These are phyloP conservation scores for Allium sativum DNA, from an alignment of 106 monocot genomes.

Conservation along the genomic window DNA sequence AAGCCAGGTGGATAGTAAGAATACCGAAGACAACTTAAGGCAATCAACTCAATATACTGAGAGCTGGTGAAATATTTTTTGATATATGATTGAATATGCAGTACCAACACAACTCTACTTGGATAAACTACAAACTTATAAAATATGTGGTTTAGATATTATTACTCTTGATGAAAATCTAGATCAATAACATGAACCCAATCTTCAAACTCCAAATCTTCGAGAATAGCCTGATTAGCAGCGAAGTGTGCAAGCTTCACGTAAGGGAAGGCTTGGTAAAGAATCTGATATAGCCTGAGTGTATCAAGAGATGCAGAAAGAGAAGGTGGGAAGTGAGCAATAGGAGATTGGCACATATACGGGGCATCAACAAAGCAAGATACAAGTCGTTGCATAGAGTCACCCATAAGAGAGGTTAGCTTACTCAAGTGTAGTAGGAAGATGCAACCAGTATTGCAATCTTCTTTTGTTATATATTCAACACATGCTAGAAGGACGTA, in stretches of 20 bases:
- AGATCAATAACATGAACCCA: constrained; percentile 27
- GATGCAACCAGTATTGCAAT: constrained; percentile 18
- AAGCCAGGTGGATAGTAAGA: too few species aligned
- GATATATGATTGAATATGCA: too few species aligned
- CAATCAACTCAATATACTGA: too few species aligned
- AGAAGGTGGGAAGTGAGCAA: background rate
- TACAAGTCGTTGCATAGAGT: constrained; percentile 41
- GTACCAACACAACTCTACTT: too few species aligned
- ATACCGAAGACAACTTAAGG: too few species aligned
- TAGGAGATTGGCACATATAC: constrained; percentile 6
- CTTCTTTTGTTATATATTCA: constrained; percentile 24
- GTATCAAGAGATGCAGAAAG: background rate
- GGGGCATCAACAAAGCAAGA: constrained; percentile 24
- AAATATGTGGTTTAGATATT: too few species aligned
- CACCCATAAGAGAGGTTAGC: constrained; percentile 25
- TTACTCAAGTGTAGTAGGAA: constrained; percentile 24
- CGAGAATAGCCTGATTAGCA: constrained; percentile 42
- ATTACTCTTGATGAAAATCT: constrained; percentile 22
- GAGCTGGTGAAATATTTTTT: too few species aligned
- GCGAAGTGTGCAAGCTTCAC: constrained; percentile 42
- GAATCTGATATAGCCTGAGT: constrained; percentile 19
- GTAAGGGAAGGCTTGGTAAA: constrained; percentile 37
- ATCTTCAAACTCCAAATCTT: constrained; percentile 20
- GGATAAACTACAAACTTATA: too few species aligned
- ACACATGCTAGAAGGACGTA: constrained; percentile 36